These are phyloP conservation scores for Phialophora expanda DNA, from an alignment of 2,329 filamentous ascomycete genomes.

Conservation along the genomic window DNA sequence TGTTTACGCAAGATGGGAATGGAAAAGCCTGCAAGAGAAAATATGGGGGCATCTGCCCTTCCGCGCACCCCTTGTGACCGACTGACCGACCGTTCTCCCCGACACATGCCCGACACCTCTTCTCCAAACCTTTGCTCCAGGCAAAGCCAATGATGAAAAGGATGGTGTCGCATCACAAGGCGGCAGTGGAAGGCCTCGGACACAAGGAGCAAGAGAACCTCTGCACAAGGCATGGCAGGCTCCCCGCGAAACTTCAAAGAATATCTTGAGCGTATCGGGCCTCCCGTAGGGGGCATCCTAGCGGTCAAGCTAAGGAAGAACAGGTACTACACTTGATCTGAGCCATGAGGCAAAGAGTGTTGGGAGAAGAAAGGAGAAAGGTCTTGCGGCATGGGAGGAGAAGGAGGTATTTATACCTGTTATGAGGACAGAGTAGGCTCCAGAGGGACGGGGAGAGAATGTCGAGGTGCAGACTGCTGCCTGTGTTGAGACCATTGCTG, in stretches of 20 bases:
- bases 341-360: slow-evolving; percentile 46
- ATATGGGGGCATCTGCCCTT: too few relatives aligned
- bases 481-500: not conserved
- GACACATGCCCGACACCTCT: slow-evolving; percentile 40
- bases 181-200: slow-evolving; percentile 77
- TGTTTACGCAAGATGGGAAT: too few relatives aligned
- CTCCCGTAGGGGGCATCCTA: slow-evolving; percentile 68
- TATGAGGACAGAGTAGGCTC: not conserved
- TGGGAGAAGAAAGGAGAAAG: not conserved
- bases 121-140: slow-evolving; percentile 46
- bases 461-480: not conserved
- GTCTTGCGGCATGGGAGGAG: not conserved
- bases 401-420: not conserved
- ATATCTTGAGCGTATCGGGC: slow-evolving; percentile 50
- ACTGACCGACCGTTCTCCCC: too few relatives aligned
- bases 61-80: not conserved
- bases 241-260: slow-evolving; percentile 63
- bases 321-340: slow-evolving; percentile 94
- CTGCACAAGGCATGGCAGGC: slow-evolving; percentile 72
- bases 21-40: too few relatives aligned
- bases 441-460: not conserved
- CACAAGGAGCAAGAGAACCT: slow-evolving; percentile 64
- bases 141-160: slow-evolving; percentile 66
- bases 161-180: slow-evolving; percentile 68
- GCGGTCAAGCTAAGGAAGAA: slow-evolving; percentile 96